Conservation (phyloP, 257 asterid genomes). For the Gynochthodes officinalis region DNA sequence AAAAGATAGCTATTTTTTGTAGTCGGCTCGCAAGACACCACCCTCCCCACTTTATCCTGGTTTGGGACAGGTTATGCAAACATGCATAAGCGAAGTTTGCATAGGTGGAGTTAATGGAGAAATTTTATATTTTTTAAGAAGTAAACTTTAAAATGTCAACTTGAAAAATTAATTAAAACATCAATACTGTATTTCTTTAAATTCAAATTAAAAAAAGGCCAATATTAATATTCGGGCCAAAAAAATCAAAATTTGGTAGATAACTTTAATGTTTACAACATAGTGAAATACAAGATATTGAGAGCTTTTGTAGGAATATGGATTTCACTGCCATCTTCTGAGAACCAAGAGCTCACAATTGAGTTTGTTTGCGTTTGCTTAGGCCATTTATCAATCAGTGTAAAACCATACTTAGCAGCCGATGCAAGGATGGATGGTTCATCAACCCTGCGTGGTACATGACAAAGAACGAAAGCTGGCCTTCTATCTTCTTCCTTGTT, state of each 20-base stretch:
- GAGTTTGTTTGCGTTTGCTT: conserved; percentile 26
- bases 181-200: too few species aligned
- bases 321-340: conserved; percentile 24
- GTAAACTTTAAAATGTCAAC: too few species aligned
- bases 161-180: too few species aligned
- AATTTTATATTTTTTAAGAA: too few species aligned
- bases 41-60: too few species aligned
- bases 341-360: conserved; percentile 50
- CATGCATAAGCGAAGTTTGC: too few species aligned
- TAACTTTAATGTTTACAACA: conserved; percentile 4
- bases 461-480: conserved; percentile 71
- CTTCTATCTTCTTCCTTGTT: conserved; percentile 13
- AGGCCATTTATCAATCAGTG: conserved; percentile 62
- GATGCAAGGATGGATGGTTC: conserved; percentile 65
- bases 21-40: too few species aligned
- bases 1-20: too few species aligned
- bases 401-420: conserved; percentile 60
- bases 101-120: too few species aligned
- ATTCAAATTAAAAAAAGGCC: too few species aligned
- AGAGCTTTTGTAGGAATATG: conserved; percentile 53
- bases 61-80: too few species aligned
- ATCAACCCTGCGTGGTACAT: conserved; percentile 75
- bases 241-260: not conserved
- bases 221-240: too few species aligned
- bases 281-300: conserved; percentile 63